These are phyloP conservation scores for Nicotiana knightiana DNA, from an alignment of 257 asterid species.

Conservation along the genomic window DNA sequence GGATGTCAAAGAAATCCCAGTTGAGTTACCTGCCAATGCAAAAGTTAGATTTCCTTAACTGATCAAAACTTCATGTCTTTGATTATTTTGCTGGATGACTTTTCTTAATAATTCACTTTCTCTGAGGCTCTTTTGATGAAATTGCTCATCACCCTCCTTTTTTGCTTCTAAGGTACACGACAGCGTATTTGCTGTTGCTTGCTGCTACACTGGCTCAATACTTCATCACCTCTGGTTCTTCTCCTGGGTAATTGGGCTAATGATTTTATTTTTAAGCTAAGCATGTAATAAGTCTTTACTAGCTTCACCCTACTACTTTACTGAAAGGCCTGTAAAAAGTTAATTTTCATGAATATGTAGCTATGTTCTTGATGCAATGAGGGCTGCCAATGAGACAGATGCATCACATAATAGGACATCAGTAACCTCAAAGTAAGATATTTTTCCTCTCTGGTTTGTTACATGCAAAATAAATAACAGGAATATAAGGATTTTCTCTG, in stretches of 20 bases:
- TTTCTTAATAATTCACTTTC: neutral
- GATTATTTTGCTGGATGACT: neutral
- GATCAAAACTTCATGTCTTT: neutral
- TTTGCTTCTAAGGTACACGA: slow-evolving; percentile 52
- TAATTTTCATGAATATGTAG: slow-evolving; percentile 32
- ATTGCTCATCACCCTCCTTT: slow-evolving; percentile 7
- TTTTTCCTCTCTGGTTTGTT: slow-evolving; percentile 15
- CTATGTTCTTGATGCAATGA: slow-evolving; percentile 77
- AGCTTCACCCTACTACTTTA: slow-evolving; percentile 12
- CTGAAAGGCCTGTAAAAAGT: slow-evolving; percentile 3
- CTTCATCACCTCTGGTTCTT: slow-evolving; percentile 69
- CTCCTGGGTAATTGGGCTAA: slow-evolving; percentile 73
- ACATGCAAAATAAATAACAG: neutral
- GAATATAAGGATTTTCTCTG: neutral
- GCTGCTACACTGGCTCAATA: slow-evolving; percentile 77
- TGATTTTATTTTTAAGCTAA: neutral
- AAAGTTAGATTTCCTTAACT: neutral
- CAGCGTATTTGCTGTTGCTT: slow-evolving; percentile 48
- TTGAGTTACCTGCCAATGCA: neutral
- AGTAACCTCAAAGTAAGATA: slow-evolving; percentile 62
- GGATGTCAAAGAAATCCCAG: neutral
- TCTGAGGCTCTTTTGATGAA: neutral
- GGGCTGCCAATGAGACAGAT: slow-evolving; percentile 61
- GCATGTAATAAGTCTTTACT: neutral
- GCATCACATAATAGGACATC: slow-evolving; percentile 48